Percentiles rank a stretch among this genome's conserved stretches.
phyloP scores from a whole-genome alignment of 108 stramenopile genomes.

The Nitzschia palea region DNA sequence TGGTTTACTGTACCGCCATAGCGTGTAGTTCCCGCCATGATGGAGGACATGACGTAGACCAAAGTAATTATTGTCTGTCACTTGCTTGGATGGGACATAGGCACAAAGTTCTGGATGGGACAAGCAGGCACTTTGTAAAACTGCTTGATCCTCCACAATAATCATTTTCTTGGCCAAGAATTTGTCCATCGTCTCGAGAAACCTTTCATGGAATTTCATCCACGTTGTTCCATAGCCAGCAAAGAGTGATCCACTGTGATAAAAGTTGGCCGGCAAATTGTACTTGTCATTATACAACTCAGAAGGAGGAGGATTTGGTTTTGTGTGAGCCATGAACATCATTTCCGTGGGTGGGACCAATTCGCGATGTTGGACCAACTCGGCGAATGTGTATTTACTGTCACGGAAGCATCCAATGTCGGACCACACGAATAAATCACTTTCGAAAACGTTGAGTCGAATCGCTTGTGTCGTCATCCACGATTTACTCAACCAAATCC shows the following conservation, averaged over 20 bases:
- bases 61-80: slow-evolving; percentile 52
- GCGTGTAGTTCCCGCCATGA: slow-evolving; percentile 24
- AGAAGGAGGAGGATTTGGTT: slow-evolving; percentile 32
- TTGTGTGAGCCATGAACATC: slow-evolving; percentile 50
- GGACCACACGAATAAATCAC: slow-evolving; percentile 50
- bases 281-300: slow-evolving; percentile 41
- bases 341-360: slow-evolving; percentile 34
- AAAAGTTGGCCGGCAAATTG: slow-evolving; percentile 33
- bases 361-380: slow-evolving; percentile 36
- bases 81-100: slow-evolving; percentile 34
- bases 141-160: slow-evolving; percentile 59
- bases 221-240: slow-evolving; percentile 39
- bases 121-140: slow-evolving; percentile 48
- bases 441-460: slow-evolving; percentile 44
- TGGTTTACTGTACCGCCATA: slow-evolving; percentile 25
- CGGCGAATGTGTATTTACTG: slow-evolving; percentile 28
- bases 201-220: slow-evolving; percentile 40
- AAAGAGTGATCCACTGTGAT: slow-evolving; percentile 52
- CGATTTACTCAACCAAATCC: slow-evolving; percentile 72
- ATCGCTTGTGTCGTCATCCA: slow-evolving; percentile 51
- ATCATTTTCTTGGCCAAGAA: slow-evolving; percentile 46
- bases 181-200: slow-evolving; percentile 35
- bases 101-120: slow-evolving; percentile 45
- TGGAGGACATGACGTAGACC: slow-evolving; percentile 45
- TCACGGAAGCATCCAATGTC: slow-evolving; percentile 66